phyloP scores from a whole-genome alignment of 2,329 filamentous ascomycete species.

The Coniochaeta hoffmannii region DNA sequence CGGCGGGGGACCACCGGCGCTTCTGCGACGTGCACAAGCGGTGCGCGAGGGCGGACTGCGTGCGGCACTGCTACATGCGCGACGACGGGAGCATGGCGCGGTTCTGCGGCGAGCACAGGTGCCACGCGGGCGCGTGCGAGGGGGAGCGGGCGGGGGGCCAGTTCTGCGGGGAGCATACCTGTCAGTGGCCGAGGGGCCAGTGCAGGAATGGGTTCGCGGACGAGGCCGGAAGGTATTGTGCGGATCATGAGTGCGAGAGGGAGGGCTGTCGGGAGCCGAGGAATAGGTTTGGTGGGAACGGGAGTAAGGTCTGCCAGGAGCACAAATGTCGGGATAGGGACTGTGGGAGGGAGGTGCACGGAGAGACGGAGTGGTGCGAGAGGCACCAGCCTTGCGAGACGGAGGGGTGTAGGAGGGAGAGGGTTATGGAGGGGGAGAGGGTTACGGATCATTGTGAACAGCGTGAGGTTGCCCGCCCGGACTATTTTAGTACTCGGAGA shows the following conservation, averaged over 20 bases:
- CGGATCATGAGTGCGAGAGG: not conserved
- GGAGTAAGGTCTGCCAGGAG: not conserved
- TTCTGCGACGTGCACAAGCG: conserved; percentile 9
- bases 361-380: not conserved
- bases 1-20: conserved; percentile 1
- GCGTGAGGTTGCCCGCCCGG: not conserved
- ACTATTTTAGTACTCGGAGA: no score
- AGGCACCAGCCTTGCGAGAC: not conserved
- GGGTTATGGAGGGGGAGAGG: not conserved
- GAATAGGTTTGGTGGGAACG: not conserved
- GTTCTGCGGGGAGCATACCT: not conserved
- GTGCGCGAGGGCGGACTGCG: conserved; percentile 8
- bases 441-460: not conserved
- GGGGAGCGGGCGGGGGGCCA: not conserved
- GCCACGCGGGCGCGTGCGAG: conserved; percentile 4
- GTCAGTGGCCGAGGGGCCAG: not conserved
- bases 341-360: not conserved
- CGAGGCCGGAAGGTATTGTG: not conserved
- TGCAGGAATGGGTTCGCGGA: not conserved
- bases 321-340: not conserved
- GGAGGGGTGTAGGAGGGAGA: not conserved
- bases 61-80: conserved; percentile 6
- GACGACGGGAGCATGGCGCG: conserved; percentile 4
- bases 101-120: conserved; percentile 12
- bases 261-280: not conserved